phyloP scores from a whole-genome alignment of 176 grass and related monocot species.

The Stipa capillata region DNA sequence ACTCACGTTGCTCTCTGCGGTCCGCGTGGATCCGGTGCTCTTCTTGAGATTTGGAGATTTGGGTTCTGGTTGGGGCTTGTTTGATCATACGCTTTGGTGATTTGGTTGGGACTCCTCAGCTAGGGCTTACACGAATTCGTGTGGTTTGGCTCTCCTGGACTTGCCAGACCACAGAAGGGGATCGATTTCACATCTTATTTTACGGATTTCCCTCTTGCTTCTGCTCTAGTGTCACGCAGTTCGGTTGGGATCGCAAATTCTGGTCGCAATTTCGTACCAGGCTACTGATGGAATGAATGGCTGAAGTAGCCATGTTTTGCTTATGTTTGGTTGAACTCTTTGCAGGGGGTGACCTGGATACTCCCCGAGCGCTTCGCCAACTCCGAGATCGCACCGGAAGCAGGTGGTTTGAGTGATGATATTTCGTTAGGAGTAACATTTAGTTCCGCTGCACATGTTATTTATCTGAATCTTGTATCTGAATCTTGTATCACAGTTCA shows the following conservation, averaged over 20 bases:
- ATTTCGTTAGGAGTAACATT: not conserved
- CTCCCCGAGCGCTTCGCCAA: slow-evolving; percentile 91
- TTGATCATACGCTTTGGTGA: not conserved
- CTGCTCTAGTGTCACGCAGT: not conserved
- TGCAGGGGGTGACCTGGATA: slow-evolving; percentile 82
- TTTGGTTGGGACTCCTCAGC: not conserved
- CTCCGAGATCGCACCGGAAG: slow-evolving; percentile 90
- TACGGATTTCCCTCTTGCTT: not conserved
- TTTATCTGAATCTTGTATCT: not conserved
- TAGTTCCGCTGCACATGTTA: not conserved
- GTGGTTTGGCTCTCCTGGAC: not conserved
- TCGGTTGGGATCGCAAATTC: not conserved
- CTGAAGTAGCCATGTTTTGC: not conserved
- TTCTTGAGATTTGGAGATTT: not conserved
- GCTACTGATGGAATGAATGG: not conserved
- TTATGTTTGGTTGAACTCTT: slow-evolving; percentile 1
- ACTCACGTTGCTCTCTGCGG: not conserved
- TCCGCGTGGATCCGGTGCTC: not conserved
- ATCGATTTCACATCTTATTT: not conserved
- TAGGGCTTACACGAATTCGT: not conserved
- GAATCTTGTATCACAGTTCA: no score
- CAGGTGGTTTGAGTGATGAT: slow-evolving; percentile 57
- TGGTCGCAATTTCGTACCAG: not conserved
- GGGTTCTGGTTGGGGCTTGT: not conserved
- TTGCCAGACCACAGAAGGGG: not conserved